Evolutionary conservation across 768 basidiomycete genomes (phyloP), one percentile per base, ranked within the genome.

Genomic region (Dioszegia aurantiaca): DNA sequence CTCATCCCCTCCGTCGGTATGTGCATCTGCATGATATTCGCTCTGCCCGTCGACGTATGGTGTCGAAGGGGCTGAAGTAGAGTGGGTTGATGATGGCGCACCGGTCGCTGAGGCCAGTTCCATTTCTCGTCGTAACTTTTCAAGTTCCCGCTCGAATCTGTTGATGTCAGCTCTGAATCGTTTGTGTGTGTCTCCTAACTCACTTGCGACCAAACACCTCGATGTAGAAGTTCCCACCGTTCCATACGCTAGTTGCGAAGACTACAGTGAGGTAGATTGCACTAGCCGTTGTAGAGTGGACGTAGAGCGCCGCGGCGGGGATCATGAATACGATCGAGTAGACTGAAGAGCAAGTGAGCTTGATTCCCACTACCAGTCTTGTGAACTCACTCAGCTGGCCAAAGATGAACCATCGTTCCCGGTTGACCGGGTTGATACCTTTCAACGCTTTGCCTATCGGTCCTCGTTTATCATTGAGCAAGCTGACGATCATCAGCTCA

Each of bases 181-280:
- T 39, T 27, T 21, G 54, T 10, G 12, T 24, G 9, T 28, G 19
- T 45, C 68, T 33, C 63, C 44, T 56, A 54, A 83, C 89, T 65
- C 62, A 93, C 92, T 95, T 94, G 78, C 92, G 85, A 27, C 92
- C 92, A 72, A 94, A 95, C 19, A 95, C 92, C 56, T 95, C 92
- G 54, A 95, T 92, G 75, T 95, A 95, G 80, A 86, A 95, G 16
- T 56, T 61, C 14, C 73, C 91, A 10, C 93, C 93, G 72, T 97
- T 98, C 92, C 92, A 98, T 0, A 88, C 90, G 59, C 88, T 88
- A 43, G 91, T 89, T 16, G 83, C 80, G 69, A 97, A 89, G 42
- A 97, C 87, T 63, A 83, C 63, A 37, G 93, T 78, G 23, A 97
- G 77, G 79, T 91, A 95, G 1, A 81, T 75, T 17, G 82, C 84